These are phyloP conservation scores for Amyloporia xantha DNA, from an alignment of 768 basidiomycete species.

Conservation along the genomic window DNA sequence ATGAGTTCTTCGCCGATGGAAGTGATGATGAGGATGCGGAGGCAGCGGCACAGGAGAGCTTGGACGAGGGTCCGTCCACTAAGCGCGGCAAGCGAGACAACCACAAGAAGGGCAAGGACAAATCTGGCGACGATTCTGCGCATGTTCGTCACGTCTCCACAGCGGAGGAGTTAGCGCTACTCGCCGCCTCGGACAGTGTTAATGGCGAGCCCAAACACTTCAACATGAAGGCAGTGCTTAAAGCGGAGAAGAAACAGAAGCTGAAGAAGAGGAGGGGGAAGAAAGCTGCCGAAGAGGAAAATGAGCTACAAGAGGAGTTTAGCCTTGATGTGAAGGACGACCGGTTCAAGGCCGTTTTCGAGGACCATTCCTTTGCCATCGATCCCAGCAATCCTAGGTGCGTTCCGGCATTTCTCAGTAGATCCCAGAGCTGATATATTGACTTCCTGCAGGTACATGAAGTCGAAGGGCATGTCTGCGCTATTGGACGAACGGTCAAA, in stretches of 20 bases:
- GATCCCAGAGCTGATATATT: conserved; percentile 1
- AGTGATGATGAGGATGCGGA: conserved; percentile 29
- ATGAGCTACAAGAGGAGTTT: conserved; percentile 77
- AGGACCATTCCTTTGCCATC: conserved; percentile 89
- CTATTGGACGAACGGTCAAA: conserved; percentile 80
- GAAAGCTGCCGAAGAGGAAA: conserved; percentile 45
- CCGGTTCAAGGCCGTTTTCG: conserved; percentile 82
- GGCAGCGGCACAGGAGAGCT: conserved; percentile 15
- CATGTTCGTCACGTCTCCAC: conserved; percentile 30
- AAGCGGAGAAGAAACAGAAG: conserved; percentile 69
- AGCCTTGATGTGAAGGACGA: conserved; percentile 78
- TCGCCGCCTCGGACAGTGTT: conserved; percentile 50
- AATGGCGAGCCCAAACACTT: conserved; percentile 69
- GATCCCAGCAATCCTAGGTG: conserved; percentile 95
- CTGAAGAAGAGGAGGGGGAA: conserved; percentile 34
- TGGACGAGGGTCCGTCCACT: conserved; percentile 1
- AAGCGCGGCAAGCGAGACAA: conserved; percentile 13
- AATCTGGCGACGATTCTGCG: conserved; percentile 17
- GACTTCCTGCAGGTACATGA: conserved; percentile 64
- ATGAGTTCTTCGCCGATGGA: conserved; percentile 74
- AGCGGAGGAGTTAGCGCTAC: conserved; percentile 57
- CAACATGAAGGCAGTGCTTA: conserved; percentile 82
- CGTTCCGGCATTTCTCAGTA: conserved; percentile 26
- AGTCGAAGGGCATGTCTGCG: conserved; percentile 84
- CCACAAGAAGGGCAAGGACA: conserved; percentile 16